Base-by-base conservation (phyloP, 108 stramenopile species). In the Thalassiosira profunda region DNA sequence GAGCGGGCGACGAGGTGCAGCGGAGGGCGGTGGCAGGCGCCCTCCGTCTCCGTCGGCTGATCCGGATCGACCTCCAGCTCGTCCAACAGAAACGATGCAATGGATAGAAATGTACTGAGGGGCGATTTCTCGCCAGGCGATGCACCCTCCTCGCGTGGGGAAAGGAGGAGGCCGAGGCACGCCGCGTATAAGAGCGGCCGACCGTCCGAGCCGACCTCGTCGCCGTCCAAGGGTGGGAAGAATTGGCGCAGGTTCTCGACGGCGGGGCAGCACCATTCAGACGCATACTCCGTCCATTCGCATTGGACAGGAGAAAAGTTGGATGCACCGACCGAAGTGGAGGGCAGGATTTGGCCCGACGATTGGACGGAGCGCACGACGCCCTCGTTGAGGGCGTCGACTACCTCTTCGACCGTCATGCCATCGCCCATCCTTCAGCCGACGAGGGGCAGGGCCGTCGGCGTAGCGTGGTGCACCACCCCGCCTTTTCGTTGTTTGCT, bases 1-100 rank as follows among this genome's bases (percentile, higher is more conserved):
- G 77, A 73, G 3, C 72, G 64, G 25, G 77, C 72, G 25, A 68
- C 35, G 1, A 74, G 67, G 55, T 79, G 78, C 21, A 79, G 62
- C 0, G 78, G 72, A 54, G 67, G 67, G 2, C 78, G 66, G 20
- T 42, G 49, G 35, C 73, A 74, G 10, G 78, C 78, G 2, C 76
- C 76, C n/a, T 36, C 14, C 6, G 76, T 77, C 30, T 40, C 49
- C 25, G 76, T 77, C 0, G 67, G 76, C 44, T 69, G 45, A 42
- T 77, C 64, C 6, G 64, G 54, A 58, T 77, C 40, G 14, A 63
- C 67, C 18, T 62, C 55, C 2, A 77, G 17, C 20, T 77, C 67
- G n/a, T 77, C 67, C 14, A 60, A 43, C 2, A 77, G 44, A 51
- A 48, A 77, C 25, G 47, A 45, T 38, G 67, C 67, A 18, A 77